Evolutionary conservation across 2,329 filamentous ascomycete genomes (phyloP).

Genomic region (Orbilia oligospora): DNA sequence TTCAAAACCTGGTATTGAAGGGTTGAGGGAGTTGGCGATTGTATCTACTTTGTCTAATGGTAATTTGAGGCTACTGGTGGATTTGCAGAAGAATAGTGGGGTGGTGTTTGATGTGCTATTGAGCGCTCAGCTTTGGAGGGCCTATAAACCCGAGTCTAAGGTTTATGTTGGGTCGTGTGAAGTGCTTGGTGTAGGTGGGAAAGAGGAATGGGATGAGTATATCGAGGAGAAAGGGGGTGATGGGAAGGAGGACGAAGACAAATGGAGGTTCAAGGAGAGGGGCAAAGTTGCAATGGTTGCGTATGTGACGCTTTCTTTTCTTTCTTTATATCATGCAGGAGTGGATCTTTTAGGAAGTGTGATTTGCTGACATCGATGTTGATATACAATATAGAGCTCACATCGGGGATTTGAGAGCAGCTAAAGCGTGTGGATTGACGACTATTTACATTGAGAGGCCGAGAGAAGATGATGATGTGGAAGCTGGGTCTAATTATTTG

Average conservation of each 20-base stretch:
- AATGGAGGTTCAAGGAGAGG: conserved; percentile 43
- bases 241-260: conserved; percentile 2
- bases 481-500: conserved; percentile 70
- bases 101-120: conserved; percentile 76
- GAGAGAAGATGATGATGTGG: conserved; percentile 76
- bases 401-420: conserved; percentile 68
- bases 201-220: conserved; percentile 31
- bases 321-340: background rate
- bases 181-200: conserved; percentile 64
- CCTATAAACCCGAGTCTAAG: conserved; percentile 79
- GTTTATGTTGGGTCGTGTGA: conserved; percentile 79
- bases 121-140: conserved; percentile 78
- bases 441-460: conserved; percentile 81
- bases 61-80: conserved; percentile 76
- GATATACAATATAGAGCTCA: conserved; percentile 39
- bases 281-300: conserved; percentile 81
- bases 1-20: conserved; percentile 68
- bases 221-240: conserved; percentile 1
- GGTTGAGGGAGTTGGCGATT: conserved; percentile 72
- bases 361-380: background rate
- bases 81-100: conserved; percentile 74
- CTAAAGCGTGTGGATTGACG: conserved; percentile 75
- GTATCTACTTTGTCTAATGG: conserved; percentile 83
- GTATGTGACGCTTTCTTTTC: conserved; percentile 74
- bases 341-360: too few relatives aligned